A percentile compares a stretch with the other conserved stretches of the same genome.
Evolutionary conservation across 2,329 filamentous ascomycete species (phyloP).

Genomic region (Clonostachys rhizophaga): DNA sequence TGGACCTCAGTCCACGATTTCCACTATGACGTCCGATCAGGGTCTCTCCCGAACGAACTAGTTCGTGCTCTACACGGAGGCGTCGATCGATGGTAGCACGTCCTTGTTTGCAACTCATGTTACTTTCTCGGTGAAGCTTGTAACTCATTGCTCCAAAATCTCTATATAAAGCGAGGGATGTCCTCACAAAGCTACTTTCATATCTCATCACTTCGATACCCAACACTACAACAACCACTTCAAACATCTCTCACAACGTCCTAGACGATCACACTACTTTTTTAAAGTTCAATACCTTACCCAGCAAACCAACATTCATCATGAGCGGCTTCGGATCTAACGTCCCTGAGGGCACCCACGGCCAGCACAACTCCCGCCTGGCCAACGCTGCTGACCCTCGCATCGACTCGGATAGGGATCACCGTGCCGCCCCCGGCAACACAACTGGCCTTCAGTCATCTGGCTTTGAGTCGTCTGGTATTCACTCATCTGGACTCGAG

Average conservation of each 20-base stretch:
- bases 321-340: background rate
- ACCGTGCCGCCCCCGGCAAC: slow-evolving; percentile 4
- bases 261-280: background rate
- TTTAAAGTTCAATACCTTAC: too few relatives aligned
- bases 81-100: too few relatives aligned
- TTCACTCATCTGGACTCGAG: too few relatives aligned
- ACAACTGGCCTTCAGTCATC: background rate
- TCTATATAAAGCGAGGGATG: slow-evolving; percentile 1
- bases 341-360: slow-evolving; percentile 9
- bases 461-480: too few relatives aligned
- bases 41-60: too few relatives aligned
- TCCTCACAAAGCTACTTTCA: too few relatives aligned
- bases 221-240: slow-evolving; percentile 40
- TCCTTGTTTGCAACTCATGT: background rate
- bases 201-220: too few relatives aligned
- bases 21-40: too few relatives aligned
- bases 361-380: slow-evolving; percentile 40
- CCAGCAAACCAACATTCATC: too few relatives aligned
- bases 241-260: slow-evolving; percentile 45
- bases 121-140: slow-evolving; percentile 1
- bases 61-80: too few relatives aligned
- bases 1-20: too few relatives aligned
- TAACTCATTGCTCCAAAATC: too few relatives aligned
- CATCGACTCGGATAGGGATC: slow-evolving; percentile 46
- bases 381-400: slow-evolving; percentile 48